Conservation (phyloP, 805 yeast genomes). For the Yamadazyma philogaea region DNA sequence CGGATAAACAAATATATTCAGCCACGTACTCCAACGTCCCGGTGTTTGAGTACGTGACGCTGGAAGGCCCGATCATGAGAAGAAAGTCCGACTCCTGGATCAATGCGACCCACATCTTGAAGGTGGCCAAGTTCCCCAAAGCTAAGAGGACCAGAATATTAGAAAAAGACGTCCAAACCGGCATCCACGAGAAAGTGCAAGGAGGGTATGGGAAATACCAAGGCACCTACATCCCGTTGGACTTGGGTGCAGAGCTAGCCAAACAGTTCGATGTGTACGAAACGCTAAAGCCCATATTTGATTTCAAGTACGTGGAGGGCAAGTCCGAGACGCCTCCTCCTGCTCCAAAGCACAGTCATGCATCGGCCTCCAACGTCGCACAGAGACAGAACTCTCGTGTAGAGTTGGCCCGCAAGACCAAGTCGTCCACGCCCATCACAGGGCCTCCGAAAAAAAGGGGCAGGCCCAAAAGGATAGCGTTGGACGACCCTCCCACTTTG, state of each 20-base stretch:
- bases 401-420: constrained; percentile 18
- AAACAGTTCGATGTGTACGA: constrained; percentile 44
- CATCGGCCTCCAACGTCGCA: constrained; percentile 43
- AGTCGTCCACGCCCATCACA: constrained; percentile 22
- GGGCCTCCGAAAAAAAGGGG: constrained; percentile 37
- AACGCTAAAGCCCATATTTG: constrained; percentile 62
- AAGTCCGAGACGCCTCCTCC: constrained; percentile 44
- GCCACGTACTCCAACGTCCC: constrained; percentile 79
- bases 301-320: constrained; percentile 48
- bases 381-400: constrained; percentile 21
- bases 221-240: constrained; percentile 45
- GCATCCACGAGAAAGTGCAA: constrained; percentile 67
- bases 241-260: constrained; percentile 40
- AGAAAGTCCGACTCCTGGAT: constrained; percentile 61
- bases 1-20: constrained; percentile 50
- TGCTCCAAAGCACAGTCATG: constrained; percentile 46
- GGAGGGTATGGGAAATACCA: constrained; percentile 73
- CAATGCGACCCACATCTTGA: constrained; percentile 70
- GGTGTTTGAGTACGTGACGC: constrained; percentile 59
- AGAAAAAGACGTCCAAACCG: constrained; percentile 60
- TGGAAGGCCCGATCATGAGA: constrained; percentile 70
- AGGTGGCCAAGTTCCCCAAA: constrained; percentile 65
- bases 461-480: constrained; percentile 32
- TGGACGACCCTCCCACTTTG: constrained; percentile 26
- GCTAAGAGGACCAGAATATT: constrained; percentile 60